Conservation (phyloP, 768 basidiomycete species). For the Artomyces pyxidatus region DNA sequence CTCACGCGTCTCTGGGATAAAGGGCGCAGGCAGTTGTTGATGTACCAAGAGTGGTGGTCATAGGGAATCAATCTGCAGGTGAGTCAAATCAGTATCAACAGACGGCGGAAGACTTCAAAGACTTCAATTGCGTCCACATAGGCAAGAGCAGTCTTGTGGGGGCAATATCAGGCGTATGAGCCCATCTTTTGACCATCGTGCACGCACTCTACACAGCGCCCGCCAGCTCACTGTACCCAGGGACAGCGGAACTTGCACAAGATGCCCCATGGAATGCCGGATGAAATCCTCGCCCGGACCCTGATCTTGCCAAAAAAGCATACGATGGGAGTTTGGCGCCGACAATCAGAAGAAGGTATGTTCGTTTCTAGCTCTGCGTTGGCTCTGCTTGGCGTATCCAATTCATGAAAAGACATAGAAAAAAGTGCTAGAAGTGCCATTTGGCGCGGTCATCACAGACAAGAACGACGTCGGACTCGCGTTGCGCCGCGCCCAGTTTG, state of each 20-base stretch:
- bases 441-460: constrained; percentile 36
- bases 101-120: neutral
- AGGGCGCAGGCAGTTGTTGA: constrained; percentile 39
- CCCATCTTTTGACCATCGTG: neutral
- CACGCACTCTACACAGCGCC: neutral
- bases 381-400: neutral
- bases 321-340: constrained; percentile 34
- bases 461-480: constrained; percentile 40
- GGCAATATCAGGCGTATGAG: neutral
- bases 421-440: constrained; percentile 24
- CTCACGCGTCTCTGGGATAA: no score
- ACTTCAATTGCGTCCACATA: neutral
- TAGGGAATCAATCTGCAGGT: constrained; percentile 28
- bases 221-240: constrained; percentile 36
- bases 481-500: constrained; percentile 54
- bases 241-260: constrained; percentile 35
- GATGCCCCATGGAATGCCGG: constrained; percentile 4
- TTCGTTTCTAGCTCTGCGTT: no score
- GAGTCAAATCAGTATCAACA: neutral
- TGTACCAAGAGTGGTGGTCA: constrained; percentile 38
- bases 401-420: neutral
- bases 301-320: constrained; percentile 28
- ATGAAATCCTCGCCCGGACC: constrained; percentile 8
- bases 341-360: constrained; percentile 20
- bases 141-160: constrained; percentile 8